phyloP scores from a whole-genome alignment of 768 basidiomycete species.

The Trametes punicea region DNA sequence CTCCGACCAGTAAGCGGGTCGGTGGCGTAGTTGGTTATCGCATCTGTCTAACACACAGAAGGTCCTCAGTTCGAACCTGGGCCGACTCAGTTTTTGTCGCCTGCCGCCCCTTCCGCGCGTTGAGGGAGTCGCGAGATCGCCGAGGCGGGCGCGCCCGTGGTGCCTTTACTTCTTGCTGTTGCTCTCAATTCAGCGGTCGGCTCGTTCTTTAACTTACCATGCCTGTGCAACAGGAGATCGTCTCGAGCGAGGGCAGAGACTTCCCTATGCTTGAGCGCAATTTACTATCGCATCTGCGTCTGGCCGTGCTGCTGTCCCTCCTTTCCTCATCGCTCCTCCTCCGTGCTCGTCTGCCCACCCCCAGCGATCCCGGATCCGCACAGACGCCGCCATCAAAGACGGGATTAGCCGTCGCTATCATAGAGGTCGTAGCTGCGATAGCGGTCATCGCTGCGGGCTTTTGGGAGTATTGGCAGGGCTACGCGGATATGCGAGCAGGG shows the following conservation, averaged over 20 bases:
- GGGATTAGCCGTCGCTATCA: conserved; percentile 46
- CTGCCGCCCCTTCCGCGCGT: too few relatives aligned
- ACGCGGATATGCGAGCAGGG: conserved; percentile 51
- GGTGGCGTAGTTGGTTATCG: conserved; percentile 84
- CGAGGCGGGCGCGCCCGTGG: too few relatives aligned
- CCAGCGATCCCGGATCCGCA: conserved; percentile 22
- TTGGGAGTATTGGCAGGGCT: conserved; percentile 66
- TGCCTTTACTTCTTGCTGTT: too few relatives aligned
- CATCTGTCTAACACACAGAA: conserved; percentile 83
- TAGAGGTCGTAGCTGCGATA: conserved; percentile 53
- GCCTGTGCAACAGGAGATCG: conserved; percentile 15
- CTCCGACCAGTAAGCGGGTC: conserved; percentile 27
- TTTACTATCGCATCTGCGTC: conserved; percentile 62
- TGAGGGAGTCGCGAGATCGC: background rate
- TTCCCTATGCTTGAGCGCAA: conserved; percentile 80
- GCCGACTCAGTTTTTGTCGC: conserved; percentile 33
- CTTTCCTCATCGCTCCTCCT: conserved; percentile 64
- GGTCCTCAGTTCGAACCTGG: conserved; percentile 71
- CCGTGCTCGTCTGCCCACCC: conserved; percentile 46
- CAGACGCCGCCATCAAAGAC: conserved; percentile 28
- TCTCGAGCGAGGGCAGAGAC: conserved; percentile 57
- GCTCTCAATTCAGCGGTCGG: too few relatives aligned
- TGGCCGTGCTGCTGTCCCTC: conserved; percentile 61
- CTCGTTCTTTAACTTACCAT: background rate
- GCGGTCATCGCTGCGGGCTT: conserved; percentile 51